Evolutionary conservation across 2,329 filamentous ascomycete genomes (phyloP).

Genomic region (Colletotrichum lupini): DNA sequence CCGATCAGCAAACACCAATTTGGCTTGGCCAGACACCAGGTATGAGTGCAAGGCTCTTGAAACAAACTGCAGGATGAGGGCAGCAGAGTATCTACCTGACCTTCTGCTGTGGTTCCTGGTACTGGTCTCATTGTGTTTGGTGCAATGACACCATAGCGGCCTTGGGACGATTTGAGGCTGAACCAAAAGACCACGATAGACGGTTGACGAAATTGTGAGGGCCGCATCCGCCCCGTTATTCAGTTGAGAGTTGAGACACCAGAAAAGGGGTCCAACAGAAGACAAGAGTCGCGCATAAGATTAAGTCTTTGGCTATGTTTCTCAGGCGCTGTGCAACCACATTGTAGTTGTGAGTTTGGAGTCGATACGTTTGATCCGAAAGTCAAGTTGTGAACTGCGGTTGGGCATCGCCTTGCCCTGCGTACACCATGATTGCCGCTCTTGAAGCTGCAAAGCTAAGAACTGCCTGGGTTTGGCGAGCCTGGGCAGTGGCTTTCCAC

Average conservation of each 20-base stretch:
- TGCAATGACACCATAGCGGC: neutral
- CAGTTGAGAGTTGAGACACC: conserved; percentile 12
- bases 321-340: neutral
- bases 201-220: neutral
- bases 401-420: too few relatives aligned
- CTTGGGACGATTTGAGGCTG: conserved; percentile 16
- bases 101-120: neutral
- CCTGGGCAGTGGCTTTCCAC: neutral
- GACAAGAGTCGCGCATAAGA: neutral
- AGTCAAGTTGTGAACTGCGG: neutral
- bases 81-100: neutral
- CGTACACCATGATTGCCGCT: neutral
- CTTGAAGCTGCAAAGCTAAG: neutral
- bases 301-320: neutral
- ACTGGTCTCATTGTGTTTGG: neutral
- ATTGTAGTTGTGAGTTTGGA: neutral
- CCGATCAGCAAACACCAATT: neutral
- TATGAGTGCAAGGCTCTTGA: neutral
- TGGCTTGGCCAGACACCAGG: neutral
- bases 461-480: neutral
- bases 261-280: conserved; percentile 9
- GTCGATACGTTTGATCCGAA: neutral
- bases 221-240: neutral
- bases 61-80: neutral
- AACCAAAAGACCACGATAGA: neutral